Conservation (phyloP, 2,329 filamentous ascomycete genomes). For the Paracoccidioides brasiliensis region DNA sequence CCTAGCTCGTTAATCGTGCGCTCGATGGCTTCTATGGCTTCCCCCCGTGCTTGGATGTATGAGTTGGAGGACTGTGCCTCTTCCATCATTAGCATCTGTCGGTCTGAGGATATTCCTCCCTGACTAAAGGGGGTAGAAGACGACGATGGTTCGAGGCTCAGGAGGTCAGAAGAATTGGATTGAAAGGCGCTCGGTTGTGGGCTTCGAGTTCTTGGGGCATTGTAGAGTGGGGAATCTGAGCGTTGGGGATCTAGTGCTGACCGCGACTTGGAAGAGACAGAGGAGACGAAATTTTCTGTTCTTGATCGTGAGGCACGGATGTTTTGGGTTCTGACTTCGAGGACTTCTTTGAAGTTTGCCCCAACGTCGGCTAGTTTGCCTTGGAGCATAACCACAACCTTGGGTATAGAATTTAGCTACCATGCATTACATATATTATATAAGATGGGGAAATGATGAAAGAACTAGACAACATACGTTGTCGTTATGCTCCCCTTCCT, state of each 20-base stretch:
- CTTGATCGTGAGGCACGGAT: constrained; percentile 85
- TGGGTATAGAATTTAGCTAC: constrained; percentile 10
- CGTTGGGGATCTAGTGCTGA: constrained; percentile 50
- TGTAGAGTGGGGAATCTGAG: constrained; percentile 77
- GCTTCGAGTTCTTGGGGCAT: constrained; percentile 56
- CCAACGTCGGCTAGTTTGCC: constrained; percentile 85
- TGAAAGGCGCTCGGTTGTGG: constrained; percentile 42
- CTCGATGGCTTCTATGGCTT: constrained; percentile 94
- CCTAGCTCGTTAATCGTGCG: constrained; percentile 88
- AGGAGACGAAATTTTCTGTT: constrained; percentile 93
- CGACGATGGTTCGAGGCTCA: constrained; percentile 63
- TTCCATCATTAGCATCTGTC: constrained; percentile 86
- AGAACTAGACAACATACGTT: constrained; percentile 43
- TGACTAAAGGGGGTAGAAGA: constrained; percentile 17
- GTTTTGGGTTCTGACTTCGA: constrained; percentile 94
- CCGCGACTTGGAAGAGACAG: constrained; percentile 66
- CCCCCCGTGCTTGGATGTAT: constrained; percentile 86
- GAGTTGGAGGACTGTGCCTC: constrained; percentile 73
- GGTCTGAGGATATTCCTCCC: constrained; percentile 49
- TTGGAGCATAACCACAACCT: constrained; percentile 73
- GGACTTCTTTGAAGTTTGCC: constrained; percentile 91
- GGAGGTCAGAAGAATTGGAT: constrained; percentile 49
- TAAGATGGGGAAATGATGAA: constrained; percentile 1
- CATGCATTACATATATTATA: constrained; percentile 11
- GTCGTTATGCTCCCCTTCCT: constrained; percentile 95